Conservation (phyloP, 176 grass and related monocot species). For the Oryza coarctata region DNA sequence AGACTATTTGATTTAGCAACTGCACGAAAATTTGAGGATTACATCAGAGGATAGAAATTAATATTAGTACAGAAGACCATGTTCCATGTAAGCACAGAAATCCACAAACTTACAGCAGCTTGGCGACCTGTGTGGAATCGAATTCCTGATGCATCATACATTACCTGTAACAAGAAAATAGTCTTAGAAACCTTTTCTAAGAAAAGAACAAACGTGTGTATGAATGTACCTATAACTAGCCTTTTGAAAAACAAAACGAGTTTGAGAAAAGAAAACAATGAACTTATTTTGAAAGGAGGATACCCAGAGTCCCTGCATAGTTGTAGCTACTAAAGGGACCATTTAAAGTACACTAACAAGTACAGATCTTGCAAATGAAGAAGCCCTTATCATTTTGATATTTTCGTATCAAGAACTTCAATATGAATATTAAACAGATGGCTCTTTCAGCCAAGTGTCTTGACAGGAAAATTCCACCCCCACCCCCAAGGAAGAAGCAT, state of each 20-base stretch:
- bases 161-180: slow-evolving; percentile 58
- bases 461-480: neutral
- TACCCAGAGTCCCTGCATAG: neutral
- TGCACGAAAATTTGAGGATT: slow-evolving; percentile 41
- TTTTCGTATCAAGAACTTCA: slow-evolving; percentile 2
- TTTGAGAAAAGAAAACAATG: slow-evolving; percentile 9
- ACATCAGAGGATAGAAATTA: slow-evolving; percentile 25
- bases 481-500: neutral
- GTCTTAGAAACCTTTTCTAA: neutral
- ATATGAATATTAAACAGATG: neutral
- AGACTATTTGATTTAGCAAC: slow-evolving; percentile 97
- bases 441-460: neutral
- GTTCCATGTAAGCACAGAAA: neutral
- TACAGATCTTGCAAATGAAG: slow-evolving; percentile 5
- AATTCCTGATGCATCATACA: slow-evolving; percentile 99
- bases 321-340: neutral
- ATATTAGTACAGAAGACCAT: neutral
- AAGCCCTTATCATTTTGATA: neutral
- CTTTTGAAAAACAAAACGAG: slow-evolving; percentile 8
- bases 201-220: neutral
- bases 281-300: neutral
- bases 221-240: slow-evolving; percentile 22
- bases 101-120: slow-evolving; percentile 72
- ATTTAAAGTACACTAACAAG: neutral
- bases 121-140: slow-evolving; percentile 92